These are phyloP conservation scores for Juglanconis oblonga DNA, from an alignment of 2,329 filamentous ascomycete species.

Conservation along the genomic window DNA sequence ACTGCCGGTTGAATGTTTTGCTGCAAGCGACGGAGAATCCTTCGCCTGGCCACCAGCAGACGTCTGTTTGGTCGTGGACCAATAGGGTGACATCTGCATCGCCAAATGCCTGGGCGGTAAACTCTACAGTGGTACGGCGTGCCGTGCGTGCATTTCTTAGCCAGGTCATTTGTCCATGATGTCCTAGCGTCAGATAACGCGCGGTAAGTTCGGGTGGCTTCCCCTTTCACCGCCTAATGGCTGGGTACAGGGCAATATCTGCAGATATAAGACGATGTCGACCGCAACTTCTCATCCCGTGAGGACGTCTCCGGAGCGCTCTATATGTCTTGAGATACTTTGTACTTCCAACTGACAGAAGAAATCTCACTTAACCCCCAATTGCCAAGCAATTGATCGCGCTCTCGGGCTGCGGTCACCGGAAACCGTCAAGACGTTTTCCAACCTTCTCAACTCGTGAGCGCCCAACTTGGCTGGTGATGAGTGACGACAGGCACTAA, in stretches of 20 bases:
- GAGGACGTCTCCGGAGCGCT: neutral
- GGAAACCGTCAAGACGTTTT: constrained; percentile 87
- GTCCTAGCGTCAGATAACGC: neutral
- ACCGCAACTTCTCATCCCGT: neutral
- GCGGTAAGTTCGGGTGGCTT: neutral
- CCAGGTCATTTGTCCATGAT: neutral
- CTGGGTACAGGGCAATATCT: neutral
- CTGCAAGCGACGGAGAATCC: too few species aligned
- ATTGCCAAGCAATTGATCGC: constrained; percentile 44
- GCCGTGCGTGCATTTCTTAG: neutral
- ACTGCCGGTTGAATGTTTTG: too few species aligned
- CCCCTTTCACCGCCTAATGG: neutral
- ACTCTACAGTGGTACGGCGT: neutral
- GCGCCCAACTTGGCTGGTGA: constrained; percentile 31
- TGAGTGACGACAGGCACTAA: constrained; percentile 24
- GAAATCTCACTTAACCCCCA: neutral
- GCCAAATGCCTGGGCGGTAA: neutral
- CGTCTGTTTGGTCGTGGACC: neutral
- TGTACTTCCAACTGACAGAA: neutral
- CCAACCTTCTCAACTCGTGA: constrained; percentile 96
- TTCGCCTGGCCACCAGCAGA: too few species aligned
- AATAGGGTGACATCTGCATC: neutral
- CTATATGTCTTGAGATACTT: neutral
- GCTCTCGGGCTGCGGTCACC: constrained; percentile 58
- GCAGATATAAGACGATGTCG: neutral